Evolutionary conservation across 768 basidiomycete species (phyloP), one percentile per base, ranked within the genome.

Genomic region (Peribolospora baueri): DNA sequence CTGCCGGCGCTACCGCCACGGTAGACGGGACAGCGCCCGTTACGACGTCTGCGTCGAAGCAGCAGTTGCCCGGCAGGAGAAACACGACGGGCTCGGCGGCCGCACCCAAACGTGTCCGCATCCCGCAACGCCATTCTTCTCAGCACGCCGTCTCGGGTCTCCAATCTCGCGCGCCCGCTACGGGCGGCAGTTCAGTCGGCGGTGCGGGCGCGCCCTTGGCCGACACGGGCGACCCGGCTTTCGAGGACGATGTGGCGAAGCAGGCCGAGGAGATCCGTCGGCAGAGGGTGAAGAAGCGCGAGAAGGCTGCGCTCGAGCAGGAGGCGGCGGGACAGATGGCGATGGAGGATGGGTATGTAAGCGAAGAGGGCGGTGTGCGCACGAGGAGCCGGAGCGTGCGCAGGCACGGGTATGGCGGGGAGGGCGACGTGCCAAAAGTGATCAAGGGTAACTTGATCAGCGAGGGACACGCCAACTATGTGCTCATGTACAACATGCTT

Each of bases 401-500:
- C 10, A 46, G 46, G 9, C 41, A 47, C 42, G 40, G 25, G 11
- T 48, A 56, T n/a, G 14, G 39, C 4, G 45, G 49, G 9, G 54
- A 55, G 45, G 50, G 56, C 48, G 73, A 74, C 14, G 77, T 78
- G 51, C 70, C 75, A 39, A 69, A 66, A 53, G 80, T 81, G 4
- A 69, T 90, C 9, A 84, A 95, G 0, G 93, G 93, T 0, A 97
- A 97, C 66, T 70, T 97, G 61, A 93, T 98, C 60, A 85, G 87
- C n/a, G 90, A 95, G 66, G 91, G 79, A 63, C 93, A 98, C 69
- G 90, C 82, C 67, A 98, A 98, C 71, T 98, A 95, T 62, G 84
- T 97, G 56, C 71, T 98, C 64, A 97, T 97, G 93, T 98, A 97
- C 71, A 97, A 98, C 71, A 98, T 98, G 93, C 74, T 98, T 63